Evolutionary conservation across 2,329 filamentous ascomycete genomes (phyloP), one percentile per base, ranked within the genome.

Genomic region (Aquanectria penicillioides): DNA sequence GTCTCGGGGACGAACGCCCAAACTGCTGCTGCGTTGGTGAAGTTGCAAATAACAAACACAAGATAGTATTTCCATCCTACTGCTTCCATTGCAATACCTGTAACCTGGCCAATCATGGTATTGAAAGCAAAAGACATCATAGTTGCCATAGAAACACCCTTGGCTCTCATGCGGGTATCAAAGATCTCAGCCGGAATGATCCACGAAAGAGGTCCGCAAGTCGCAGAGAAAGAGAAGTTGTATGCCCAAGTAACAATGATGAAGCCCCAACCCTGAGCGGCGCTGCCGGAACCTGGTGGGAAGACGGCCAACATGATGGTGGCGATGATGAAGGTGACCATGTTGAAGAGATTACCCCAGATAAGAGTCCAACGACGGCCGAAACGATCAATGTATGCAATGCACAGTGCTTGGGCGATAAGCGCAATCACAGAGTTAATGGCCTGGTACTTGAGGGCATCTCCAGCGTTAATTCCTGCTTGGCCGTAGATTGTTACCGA

Each of bases 41-140:
- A 85, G 70, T 91, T 91, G 74, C 88, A 89, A 17, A 75, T 71
- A 29, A 75, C 72, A 57, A 80, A 77, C 13, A 78, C 49, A 13
- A 79, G 71, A 64, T 82, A 83, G 69, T 72, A 83, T 15, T 70
- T 66, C 73, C 77, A 83, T 31, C 77, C 76, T 34, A 81, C 61
- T 12, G 74, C 69, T 2, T 73, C 72, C 48, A 82, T 77, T 1
- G 79, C 80, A 7, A 86, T 84, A 2, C 83, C 83, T 0, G 89
- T 91, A 5, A 89, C 83, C 71, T 73, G 71, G 1, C 88, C 88
- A 52, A 91, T 91, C 83, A 91, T 86, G 12, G 89, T 91, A 75
- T 91, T 91, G 78, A 90, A 92, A 3, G 89, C 89, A 72, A 90
- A 92, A n/a, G 82, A 86, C 1, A 79, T 81, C 88, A 92, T 91